Evolutionary conservation across 2,329 filamentous ascomycete genomes (phyloP), one percentile per base, ranked within the genome.

Genomic region (Trichoderma koningii): DNA sequence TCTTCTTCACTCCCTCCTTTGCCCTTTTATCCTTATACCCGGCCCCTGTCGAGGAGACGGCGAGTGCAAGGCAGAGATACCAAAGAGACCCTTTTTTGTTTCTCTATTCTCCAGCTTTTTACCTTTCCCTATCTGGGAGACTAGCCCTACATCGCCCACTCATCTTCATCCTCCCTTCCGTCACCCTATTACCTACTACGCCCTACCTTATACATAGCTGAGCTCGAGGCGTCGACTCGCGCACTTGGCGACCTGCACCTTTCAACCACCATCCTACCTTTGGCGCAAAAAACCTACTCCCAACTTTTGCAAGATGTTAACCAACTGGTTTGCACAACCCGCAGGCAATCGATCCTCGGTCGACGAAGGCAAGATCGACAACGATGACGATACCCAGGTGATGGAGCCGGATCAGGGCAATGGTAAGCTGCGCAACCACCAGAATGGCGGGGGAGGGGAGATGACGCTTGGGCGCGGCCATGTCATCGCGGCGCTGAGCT

Each of bases 391-490:
- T 73, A 93, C 92, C 74, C 89, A 87, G 65, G 85, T 94, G 67
- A 89, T 97, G 73, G 93, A 96, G 79, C 86, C 91, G 67, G 93
- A 97, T 63, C 93, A 98, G 83, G 93, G 93, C 79, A 97, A 94
- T 85, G 90, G 92, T 96, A 80, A 76, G 88, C 77, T 45, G 57
- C 50, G 23, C 34, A 63, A 56, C 51, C 51, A 19, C 47, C 50
- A 55, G 19, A 50, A 56, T 48, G 56, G 55, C 55, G 30, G 50
- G 50, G 63, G 56, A 48, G 42, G 45, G 41, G 48, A 53, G 38
- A 23, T 53, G 17, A 42, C 41, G 63, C 50, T 55, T 47, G 50
- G 50, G 56, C 47, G 21, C 47, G 42, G n/a, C 59, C 7, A 38
- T 38, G 38, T 38, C 19, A n/a, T 30, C 28, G 34, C 38, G 26